Percentiles rank a stretch among this genome's conserved stretches.
phyloP scores from a whole-genome alignment of 2,329 filamentous ascomycete genomes.

The Aspergillus sp. region DNA sequence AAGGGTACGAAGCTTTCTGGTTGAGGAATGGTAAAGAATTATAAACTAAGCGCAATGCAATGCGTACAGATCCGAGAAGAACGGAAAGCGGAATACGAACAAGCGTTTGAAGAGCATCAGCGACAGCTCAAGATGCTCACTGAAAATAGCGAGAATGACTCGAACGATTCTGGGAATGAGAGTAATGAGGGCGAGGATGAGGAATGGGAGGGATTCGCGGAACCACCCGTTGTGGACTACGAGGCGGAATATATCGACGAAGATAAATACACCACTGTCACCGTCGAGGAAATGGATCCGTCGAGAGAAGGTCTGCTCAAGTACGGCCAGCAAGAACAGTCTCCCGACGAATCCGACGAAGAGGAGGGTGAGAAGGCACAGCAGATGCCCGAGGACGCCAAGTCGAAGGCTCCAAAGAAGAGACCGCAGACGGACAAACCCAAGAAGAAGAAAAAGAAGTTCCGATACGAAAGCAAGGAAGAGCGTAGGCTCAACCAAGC shows the following conservation, averaged over 20 bases:
- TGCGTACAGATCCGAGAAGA: slow-evolving; percentile 69
- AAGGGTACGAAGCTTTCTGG: slow-evolving; percentile 50
- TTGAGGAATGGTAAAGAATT: background rate
- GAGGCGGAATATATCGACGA: slow-evolving; percentile 96
- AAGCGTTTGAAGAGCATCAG: slow-evolving; percentile 73
- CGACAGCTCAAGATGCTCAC: slow-evolving; percentile 59
- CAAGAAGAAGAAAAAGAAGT: slow-evolving; percentile 84
- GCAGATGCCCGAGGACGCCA: slow-evolving; percentile 22
- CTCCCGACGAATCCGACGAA: slow-evolving; percentile 17
- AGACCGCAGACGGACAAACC: slow-evolving; percentile 46
- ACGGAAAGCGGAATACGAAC: slow-evolving; percentile 71
- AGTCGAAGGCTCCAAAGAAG: slow-evolving; percentile 40
- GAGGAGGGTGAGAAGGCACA: slow-evolving; percentile 21
- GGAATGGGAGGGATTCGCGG: slow-evolving; percentile 60
- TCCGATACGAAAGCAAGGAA: slow-evolving; percentile 82
- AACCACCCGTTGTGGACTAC: slow-evolving; percentile 57
- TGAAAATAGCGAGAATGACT: slow-evolving; percentile 24
- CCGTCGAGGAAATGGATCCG: slow-evolving; percentile 79
- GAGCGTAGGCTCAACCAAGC: slow-evolving; percentile 60
- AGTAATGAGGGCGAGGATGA: slow-evolving; percentile 39
- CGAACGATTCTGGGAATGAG: slow-evolving; percentile 18
- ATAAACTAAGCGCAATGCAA: slow-evolving; percentile 1
- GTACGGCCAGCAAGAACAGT: slow-evolving; percentile 31
- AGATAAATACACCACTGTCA: slow-evolving; percentile 91
- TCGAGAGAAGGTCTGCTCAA: slow-evolving; percentile 65